These are phyloP conservation scores for Coleophoma cylindrospora DNA, from an alignment of 2,329 filamentous ascomycete species.

Conservation along the genomic window DNA sequence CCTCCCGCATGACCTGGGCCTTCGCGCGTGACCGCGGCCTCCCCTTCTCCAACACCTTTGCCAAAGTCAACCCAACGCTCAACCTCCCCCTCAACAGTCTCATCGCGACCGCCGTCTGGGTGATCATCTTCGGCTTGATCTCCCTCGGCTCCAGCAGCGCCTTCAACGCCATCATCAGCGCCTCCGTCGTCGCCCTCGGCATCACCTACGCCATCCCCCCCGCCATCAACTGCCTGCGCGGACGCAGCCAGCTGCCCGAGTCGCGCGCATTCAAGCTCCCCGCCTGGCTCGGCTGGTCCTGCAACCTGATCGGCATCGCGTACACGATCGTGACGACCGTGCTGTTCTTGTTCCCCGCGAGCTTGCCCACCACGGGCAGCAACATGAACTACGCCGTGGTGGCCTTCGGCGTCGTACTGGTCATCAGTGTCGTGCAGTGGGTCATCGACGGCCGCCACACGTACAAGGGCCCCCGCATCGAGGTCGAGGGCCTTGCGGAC, in stretches of 20 bases:
- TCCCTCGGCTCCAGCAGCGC: slow-evolving; percentile 64
- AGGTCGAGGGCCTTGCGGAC: too few species aligned
- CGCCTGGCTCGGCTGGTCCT: slow-evolving; percentile 49
- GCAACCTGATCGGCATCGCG: slow-evolving; percentile 50
- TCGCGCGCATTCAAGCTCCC: slow-evolving; percentile 51
- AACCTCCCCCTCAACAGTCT: slow-evolving; percentile 64
- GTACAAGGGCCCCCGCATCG: too few species aligned
- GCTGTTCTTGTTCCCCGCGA: slow-evolving; percentile 59
- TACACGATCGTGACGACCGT: slow-evolving; percentile 57
- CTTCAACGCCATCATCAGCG: slow-evolving; percentile 67
- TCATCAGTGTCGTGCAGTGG: slow-evolving; percentile 46
- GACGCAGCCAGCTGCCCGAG: slow-evolving; percentile 59
- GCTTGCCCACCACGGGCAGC: slow-evolving; percentile 47
- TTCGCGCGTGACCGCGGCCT: slow-evolving; percentile 64
- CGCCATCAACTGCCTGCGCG: slow-evolving; percentile 61
- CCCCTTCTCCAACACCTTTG: slow-evolving; percentile 54
- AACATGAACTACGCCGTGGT: slow-evolving; percentile 46
- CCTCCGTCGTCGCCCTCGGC: slow-evolving; percentile 66
- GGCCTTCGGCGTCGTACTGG: slow-evolving; percentile 37
- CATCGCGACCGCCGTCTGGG: slow-evolving; percentile 51
- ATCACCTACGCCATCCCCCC: slow-evolving; percentile 71
- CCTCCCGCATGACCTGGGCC: slow-evolving; percentile 61
- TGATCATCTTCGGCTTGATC: slow-evolving; percentile 63
- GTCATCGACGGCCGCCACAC: slow-evolving; percentile 42
- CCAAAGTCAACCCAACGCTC: slow-evolving; percentile 54